Conservation (phyloP, 2,329 filamentous ascomycete genomes). For the Alternaria sp. region DNA sequence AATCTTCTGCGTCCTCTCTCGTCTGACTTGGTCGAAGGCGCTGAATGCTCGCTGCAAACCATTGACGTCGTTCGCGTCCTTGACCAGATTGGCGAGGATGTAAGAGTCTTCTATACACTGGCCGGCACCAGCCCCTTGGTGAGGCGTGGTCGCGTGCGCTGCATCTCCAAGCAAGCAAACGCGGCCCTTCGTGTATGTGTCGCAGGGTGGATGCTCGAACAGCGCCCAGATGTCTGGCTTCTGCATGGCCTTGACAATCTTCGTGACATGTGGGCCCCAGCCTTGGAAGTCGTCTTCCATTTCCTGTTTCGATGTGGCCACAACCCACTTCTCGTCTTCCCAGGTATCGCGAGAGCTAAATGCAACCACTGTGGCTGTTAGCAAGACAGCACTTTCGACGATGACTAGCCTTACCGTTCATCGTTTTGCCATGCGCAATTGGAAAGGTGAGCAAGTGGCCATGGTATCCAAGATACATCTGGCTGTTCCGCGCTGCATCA, state of each 20-base stretch:
- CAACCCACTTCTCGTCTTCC: constrained; percentile 44
- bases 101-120: constrained; percentile 63
- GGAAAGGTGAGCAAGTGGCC: constrained; percentile 70
- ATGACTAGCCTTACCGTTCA: constrained; percentile 57
- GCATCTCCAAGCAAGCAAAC: constrained; percentile 63
- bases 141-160: constrained; percentile 63
- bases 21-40: constrained; percentile 37
- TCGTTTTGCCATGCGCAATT: constrained; percentile 62
- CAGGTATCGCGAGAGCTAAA: constrained; percentile 43
- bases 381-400: background rate
- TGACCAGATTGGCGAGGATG: constrained; percentile 38
- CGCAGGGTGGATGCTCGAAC: constrained; percentile 60
- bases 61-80: constrained; percentile 32
- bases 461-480: constrained; percentile 65
- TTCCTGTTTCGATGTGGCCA: constrained; percentile 40
- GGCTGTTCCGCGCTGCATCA: constrained; percentile 58
- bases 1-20: constrained; percentile 37
- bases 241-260: constrained; percentile 51
- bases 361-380: constrained; percentile 41
- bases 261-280: constrained; percentile 41
- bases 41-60: constrained; percentile 45
- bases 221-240: constrained; percentile 64
- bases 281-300: constrained; percentile 40
- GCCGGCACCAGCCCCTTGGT: constrained; percentile 63
- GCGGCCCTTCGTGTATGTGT: constrained; percentile 53